Evolutionary conservation across 1,284 basidiomycete genomes (phyloP), one percentile per base, ranked within the genome.

Genomic region (Tilletia setariae): DNA sequence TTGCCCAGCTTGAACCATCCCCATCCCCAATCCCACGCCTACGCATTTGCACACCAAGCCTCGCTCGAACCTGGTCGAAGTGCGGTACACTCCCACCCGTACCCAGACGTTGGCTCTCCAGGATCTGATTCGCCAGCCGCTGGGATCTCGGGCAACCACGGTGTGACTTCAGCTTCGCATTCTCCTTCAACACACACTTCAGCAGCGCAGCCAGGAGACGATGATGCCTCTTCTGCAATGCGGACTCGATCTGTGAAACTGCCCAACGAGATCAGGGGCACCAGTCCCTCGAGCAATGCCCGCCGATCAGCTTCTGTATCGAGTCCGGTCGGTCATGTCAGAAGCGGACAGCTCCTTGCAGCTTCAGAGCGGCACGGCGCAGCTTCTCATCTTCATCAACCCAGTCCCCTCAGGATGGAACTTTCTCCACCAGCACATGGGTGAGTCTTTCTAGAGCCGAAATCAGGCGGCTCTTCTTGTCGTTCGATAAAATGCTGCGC

Each of bases 21-120:
- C 19, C 56, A 61, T 61, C 56, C 56, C 19, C 56, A 61, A 61
- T 61, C 56, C 28, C 56, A 61, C 15, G 56, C 28, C 32, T 61
- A 61, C 19, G 56, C 56, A 21, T 61, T 61, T 35, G 56, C 56
- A 1, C 28, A 61, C 56, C 56, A 61, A 30, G 56, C 56, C 8
- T 61, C 56, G 28, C 56, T 61, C 28, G 56, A 61, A 21, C 56
- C 56, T 7, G 28, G 25, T 15, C 16, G 28, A 19, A 61, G 56
- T 30, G 30, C 32, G 7, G 30, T 61, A 19, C 56, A 61, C 28
- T 61, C 56, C 3, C 56, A 61, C 35, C 56, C 56, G 19, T 61
- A 32, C 56, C 28, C 28, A 25, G 35, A 35, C n/a, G 28, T 30
- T 16, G 28, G 16, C 32, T 61, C 56, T 28, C 56, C 56, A n/a